Evolutionary conservation across 2,329 filamentous ascomycete species (phyloP).

Genomic region (Raffaelea ambrosiae): DNA sequence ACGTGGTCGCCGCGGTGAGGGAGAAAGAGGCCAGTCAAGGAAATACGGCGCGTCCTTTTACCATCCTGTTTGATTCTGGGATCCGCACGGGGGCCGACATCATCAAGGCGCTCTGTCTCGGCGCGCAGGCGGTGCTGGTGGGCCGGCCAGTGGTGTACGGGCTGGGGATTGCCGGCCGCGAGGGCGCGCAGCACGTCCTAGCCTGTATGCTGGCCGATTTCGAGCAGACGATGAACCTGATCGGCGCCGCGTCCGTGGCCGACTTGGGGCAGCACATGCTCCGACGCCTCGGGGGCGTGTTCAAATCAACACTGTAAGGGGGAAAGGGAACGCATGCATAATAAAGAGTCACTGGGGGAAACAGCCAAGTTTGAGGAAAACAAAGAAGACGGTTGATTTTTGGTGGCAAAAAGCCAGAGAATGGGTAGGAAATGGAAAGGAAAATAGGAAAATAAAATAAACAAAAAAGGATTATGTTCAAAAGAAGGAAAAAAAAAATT

Average conservation of each 20-base stretch:
- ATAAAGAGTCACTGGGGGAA: too few relatives aligned
- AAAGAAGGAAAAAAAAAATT: too few relatives aligned
- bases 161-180: constrained; percentile 43
- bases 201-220: constrained; percentile 41
- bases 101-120: constrained; percentile 46
- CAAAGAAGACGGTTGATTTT: too few relatives aligned
- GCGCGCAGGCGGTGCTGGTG: constrained; percentile 49
- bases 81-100: constrained; percentile 47
- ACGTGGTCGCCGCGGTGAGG: constrained; percentile 54
- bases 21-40: constrained; percentile 20
- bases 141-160: constrained; percentile 52
- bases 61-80: constrained; percentile 53
- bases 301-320: constrained; percentile 3
- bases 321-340: too few relatives aligned
- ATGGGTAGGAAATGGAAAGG: too few relatives aligned
- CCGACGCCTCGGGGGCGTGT: constrained; percentile 11
- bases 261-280: constrained; percentile 27
- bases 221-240: constrained; percentile 47
- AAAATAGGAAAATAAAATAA: too few relatives aligned
- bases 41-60: constrained; percentile 13
- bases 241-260: constrained; percentile 35
- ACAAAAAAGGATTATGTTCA: too few relatives aligned
- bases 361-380: too few relatives aligned
- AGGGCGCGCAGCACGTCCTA: constrained; percentile 44
- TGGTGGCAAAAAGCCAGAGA: too few relatives aligned